Base-by-base conservation (phyloP, 345 rosid genomes). In the Citrus cavaleriei region DNA sequence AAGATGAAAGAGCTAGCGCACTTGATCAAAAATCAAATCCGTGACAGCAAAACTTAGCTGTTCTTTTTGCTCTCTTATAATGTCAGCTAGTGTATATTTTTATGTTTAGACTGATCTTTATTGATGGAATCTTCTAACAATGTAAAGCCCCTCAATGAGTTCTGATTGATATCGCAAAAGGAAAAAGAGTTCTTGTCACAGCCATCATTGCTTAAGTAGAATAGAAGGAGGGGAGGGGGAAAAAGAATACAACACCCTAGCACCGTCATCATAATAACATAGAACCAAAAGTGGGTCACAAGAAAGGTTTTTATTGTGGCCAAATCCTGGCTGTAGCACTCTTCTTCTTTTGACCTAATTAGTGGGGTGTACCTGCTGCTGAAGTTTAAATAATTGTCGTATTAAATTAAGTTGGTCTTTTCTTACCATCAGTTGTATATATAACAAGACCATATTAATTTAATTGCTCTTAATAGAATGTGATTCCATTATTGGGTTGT, bases 51-150 rank as follows among this genome's bases (percentile, higher is more conserved):
- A 85, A 72, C 58, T 79, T 68, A 77, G 86, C 85, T 86, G 88
- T 81, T 85, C 61, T 79, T 79, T 54, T 60, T 74, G 21, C 22
- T 46, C 10, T 46, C 57, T 70, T 37, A 63, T 60, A 77, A 78
- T 78, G 83, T 81, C 84, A 79, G 77, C 84, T 69, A 68, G 66
- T 76, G 81, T 81, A 58, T 54, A 67, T 74, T 60, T 72, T 70
- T 63, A 79, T 79, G 80, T 76, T 77, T 67, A 78, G 73, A 75
- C 74, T 81, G 49, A 70, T 74, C 61, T 79, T 73, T 78, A 81
- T 72, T 71, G 77, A 79, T 80, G 83, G 88, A 87, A 89, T 87
- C 85, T 84, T 90, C 85, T 74, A 81, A 80, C 83, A 64, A 81
- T 82, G 80, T 60, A 79, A 77, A 55, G 2, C 70, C 32, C 66